Base-by-base conservation (phyloP, 805 yeast species). In the Spathaspora hagerdaliae region DNA sequence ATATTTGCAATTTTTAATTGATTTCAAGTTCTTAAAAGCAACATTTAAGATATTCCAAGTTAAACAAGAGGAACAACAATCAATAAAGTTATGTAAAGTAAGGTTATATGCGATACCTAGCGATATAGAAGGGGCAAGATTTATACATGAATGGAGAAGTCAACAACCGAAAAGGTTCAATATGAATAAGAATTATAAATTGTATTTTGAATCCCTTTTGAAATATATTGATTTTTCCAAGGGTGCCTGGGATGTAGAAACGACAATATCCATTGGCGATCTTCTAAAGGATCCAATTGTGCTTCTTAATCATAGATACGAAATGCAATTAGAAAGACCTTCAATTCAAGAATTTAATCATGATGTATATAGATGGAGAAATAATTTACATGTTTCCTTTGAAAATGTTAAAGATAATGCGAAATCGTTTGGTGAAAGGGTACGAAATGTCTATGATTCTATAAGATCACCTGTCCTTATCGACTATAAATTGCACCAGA, bases 61-160 rank as follows among this genome's bases (percentile, higher is more conserved):
- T 3, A 49, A 59, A 8, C 41, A 57, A 2, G 9, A 41, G 2
- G 19, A 58, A 57, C 3, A 41, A 12, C 38, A 42, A 31, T 36
- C 31, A 19, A 7, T 54, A 32, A 19, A 45, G 6, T 39, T 63
- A 46, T 61, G 63, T 41, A 43, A 47, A 43, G 61, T 79, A 1
- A 63, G 87, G 47, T 51, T 82, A 0, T 82, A 80, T 49, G 56
- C 64, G 1, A 52, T 82, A 1, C 81, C 83, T 0, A 46, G 52
- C 8, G 85, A 81, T 58, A 52, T 69, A 1, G 51, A 53, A 0
- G 73, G 74, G 0, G 50, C 61, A 2, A 47, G 67, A 10, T 54
- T 50, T 32, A 36, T 79, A 0, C 48, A 50, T 1, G 60, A 60
- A 27, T 73, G 71, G 67, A 59, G 82, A 44, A 29, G 42, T 0